phyloP scores from a whole-genome alignment of 2,329 filamentous ascomycete species.

The Xylaria sp. region DNA sequence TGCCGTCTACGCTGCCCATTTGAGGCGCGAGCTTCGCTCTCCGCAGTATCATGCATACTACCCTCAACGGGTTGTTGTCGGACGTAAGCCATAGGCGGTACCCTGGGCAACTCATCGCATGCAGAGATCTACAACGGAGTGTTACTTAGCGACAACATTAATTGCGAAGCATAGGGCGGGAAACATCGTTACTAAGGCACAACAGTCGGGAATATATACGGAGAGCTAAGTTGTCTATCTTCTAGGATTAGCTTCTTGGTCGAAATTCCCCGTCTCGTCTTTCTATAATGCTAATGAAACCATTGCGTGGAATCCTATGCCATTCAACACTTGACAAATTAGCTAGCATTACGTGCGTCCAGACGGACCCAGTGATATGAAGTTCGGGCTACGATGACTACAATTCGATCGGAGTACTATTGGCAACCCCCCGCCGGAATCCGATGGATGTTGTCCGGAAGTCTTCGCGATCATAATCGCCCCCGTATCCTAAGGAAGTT shows the following conservation, averaged over 20 bases:
- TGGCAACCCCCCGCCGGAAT: not conserved
- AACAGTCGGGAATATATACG: not conserved
- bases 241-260: not conserved
- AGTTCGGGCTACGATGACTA: not conserved
- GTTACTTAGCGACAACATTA: not conserved
- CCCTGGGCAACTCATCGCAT: not conserved
- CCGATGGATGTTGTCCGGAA: not conserved
- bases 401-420: not conserved
- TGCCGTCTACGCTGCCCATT: conserved; percentile 45
- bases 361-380: conserved; percentile 1
- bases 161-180: not conserved
- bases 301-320: not conserved
- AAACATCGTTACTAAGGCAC: not conserved
- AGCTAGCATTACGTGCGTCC: not conserved
- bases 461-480: not conserved
- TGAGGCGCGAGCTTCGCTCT: conserved; percentile 47
- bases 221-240: not conserved
- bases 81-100: conserved; percentile 43
- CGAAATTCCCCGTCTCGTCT: not conserved
- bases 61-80: conserved; percentile 43
- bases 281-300: not conserved
- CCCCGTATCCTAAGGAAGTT: not conserved
- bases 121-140: conserved; percentile 2
- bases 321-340: not conserved
- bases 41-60: conserved; percentile 44